Conservation (phyloP, 2,329 filamentous ascomycete species). For the Bipolaris bicolor region DNA sequence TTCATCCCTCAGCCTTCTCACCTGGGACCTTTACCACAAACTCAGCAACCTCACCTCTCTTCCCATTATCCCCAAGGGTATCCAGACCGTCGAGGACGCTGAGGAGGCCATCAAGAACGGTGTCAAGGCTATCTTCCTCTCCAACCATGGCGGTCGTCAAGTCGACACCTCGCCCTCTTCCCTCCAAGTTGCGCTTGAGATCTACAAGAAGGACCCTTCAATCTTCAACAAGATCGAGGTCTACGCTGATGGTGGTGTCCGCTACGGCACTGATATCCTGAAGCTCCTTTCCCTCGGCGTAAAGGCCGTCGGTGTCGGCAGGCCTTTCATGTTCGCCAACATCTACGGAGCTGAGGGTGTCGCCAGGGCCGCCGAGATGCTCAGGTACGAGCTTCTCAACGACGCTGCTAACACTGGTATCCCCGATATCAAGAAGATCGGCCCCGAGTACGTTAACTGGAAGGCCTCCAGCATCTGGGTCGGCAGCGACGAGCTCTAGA, state of each 20-base stretch:
- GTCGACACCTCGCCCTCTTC: slow-evolving; percentile 64
- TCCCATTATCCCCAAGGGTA: slow-evolving; percentile 51
- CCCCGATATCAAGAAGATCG: slow-evolving; percentile 39
- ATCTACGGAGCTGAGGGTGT: slow-evolving; percentile 67
- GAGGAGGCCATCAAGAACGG: slow-evolving; percentile 46
- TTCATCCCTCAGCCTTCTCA: slow-evolving; percentile 39
- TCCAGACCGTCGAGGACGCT: slow-evolving; percentile 50
- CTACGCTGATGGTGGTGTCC: slow-evolving; percentile 50
- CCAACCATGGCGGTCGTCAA: slow-evolving; percentile 52
- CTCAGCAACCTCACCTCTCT: slow-evolving; percentile 47
- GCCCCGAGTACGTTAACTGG: slow-evolving; percentile 32
- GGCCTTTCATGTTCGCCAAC: slow-evolving; percentile 60
- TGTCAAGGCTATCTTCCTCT: slow-evolving; percentile 49
- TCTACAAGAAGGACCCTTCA: slow-evolving; percentile 62
- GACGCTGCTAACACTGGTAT: slow-evolving; percentile 45
- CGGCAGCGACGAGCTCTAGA: slow-evolving; percentile 8
- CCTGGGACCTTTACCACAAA: slow-evolving; percentile 45
- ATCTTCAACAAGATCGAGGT: slow-evolving; percentile 51
- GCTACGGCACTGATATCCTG: slow-evolving; percentile 49
- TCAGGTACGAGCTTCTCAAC: slow-evolving; percentile 58
- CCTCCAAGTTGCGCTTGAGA: slow-evolving; percentile 77
- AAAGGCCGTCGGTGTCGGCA: slow-evolving; percentile 54
- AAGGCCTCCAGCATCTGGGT: slow-evolving; percentile 24
- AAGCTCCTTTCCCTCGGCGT: slow-evolving; percentile 50
- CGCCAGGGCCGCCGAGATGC: slow-evolving; percentile 58